A percentile compares a stretch with the other conserved stretches of the same genome.
Conservation (phyloP, 306 rosid species). For the Neltuma alba region DNA sequence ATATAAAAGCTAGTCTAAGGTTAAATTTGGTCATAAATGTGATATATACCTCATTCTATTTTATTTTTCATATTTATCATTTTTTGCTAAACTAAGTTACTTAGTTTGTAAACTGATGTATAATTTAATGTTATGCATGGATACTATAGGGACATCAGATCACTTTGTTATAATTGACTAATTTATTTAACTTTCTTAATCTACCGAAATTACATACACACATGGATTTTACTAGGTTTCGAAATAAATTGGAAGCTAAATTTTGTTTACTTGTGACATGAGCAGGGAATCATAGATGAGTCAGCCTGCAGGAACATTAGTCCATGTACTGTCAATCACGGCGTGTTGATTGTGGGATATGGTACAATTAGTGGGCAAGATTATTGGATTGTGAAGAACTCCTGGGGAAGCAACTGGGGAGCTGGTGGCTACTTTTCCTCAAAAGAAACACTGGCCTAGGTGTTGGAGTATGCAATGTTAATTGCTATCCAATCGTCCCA, state of each 20-base stretch:
- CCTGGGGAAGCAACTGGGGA: constrained; percentile 42
- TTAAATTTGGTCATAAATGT: too few relatives aligned
- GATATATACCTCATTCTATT: too few relatives aligned
- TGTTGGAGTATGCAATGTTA: constrained; percentile 52
- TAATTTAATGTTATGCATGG: too few relatives aligned
- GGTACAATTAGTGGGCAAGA: constrained; percentile 40
- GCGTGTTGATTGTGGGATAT: constrained; percentile 50
- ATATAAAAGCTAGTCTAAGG: too few relatives aligned
- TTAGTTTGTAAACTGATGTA: too few relatives aligned
- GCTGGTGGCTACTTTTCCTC: constrained; percentile 42
- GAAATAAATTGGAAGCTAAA: not conserved
- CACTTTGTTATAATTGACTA: too few relatives aligned
- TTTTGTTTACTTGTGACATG: not conserved
- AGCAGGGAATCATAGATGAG: constrained; percentile 39
- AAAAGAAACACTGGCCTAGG: constrained; percentile 45
- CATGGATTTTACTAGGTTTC: too few relatives aligned
- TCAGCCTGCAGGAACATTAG: not conserved
- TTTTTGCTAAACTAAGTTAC: too few relatives aligned
- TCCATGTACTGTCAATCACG: constrained; percentile 41
- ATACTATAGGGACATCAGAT: too few relatives aligned
- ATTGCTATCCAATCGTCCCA: constrained; percentile 42
- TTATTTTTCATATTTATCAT: too few relatives aligned
- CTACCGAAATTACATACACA: too few relatives aligned
- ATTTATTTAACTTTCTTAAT: too few relatives aligned
- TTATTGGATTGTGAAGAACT: not conserved